Base-by-base conservation (phyloP, 1,284 basidiomycete species). In the Rhodotorula glutinis region DNA sequence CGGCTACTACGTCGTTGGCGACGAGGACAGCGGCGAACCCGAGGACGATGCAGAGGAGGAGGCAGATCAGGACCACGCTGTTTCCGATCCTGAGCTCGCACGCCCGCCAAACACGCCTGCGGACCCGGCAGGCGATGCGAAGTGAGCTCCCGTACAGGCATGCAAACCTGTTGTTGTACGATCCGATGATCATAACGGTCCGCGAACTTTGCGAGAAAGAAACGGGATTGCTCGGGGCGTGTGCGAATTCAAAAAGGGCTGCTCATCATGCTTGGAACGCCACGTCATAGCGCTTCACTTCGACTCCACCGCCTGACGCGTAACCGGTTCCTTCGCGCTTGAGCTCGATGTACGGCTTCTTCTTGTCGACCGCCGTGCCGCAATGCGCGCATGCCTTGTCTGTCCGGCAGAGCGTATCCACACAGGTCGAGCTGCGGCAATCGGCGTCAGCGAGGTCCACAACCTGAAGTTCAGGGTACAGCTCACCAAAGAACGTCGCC, bases 321-420 rank as follows among this genome's bases (percentile, higher is more conserved):
- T 69, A 76, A 0, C 74, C 73, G 1, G 74, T 75, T 19, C 75
- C 75, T 49, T 74, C 74, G 9, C 74, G 58, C 60, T 71, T 66
- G 41, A 76, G 23, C 49, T 70, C 67, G 52, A 75, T 69, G 38
- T 67, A 70, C 4, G 66, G 67, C 23, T 53, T 52, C 61, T 72
- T 70, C 63, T 73, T 73, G 59, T 73, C 72, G 23, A 69, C 25
- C 29, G 60, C 30, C 13, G 70, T 66, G 19, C 60, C 60, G 67
- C 75, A 76, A 44, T 71, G 69, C 3, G 75, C 69, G 56, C 75
- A 76, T 11, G 57, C 60, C 49, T 65, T 65, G 55, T 72, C 73
- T 19, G 63, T 55, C 11, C 63, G 65, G 30, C 65, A 71, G 41
- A 76, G 73, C 23, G 74, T 75, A 46, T 75, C 74, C 58, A 73